phyloP scores from a whole-genome alignment of 768 basidiomycete species.

The Boletus fagicola region DNA sequence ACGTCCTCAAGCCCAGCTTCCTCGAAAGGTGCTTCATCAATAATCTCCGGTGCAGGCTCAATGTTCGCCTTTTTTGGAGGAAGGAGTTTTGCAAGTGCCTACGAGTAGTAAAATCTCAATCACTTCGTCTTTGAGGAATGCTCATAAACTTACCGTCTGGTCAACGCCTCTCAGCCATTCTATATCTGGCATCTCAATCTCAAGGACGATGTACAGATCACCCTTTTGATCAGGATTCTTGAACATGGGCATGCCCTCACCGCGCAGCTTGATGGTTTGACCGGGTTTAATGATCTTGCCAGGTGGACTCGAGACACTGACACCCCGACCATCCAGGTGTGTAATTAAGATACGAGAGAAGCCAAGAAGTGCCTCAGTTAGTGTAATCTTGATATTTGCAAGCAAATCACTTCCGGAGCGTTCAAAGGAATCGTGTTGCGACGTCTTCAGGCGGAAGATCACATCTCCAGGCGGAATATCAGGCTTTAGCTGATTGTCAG shows the following conservation, averaged over 20 bases:
- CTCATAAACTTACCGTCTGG: slow-evolving; percentile 42
- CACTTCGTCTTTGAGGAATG: neutral
- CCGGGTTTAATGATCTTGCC: slow-evolving; percentile 75
- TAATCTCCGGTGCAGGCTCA: slow-evolving; percentile 66
- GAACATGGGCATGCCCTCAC: slow-evolving; percentile 88
- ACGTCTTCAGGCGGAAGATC: slow-evolving; percentile 71
- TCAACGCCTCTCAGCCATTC: slow-evolving; percentile 74
- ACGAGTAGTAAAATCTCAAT: slow-evolving; percentile 11
- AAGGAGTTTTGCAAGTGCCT: slow-evolving; percentile 65
- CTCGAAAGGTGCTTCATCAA: slow-evolving; percentile 71
- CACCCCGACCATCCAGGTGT: slow-evolving; percentile 92
- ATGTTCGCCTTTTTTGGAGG: slow-evolving; percentile 77
- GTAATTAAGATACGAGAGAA: slow-evolving; percentile 88
- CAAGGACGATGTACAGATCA: slow-evolving; percentile 77
- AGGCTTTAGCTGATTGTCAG: slow-evolving; percentile 53
- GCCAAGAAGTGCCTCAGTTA: slow-evolving; percentile 94
- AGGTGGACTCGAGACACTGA: slow-evolving; percentile 70
- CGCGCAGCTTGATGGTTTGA: slow-evolving; percentile 69
- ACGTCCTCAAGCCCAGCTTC: slow-evolving; percentile 79
- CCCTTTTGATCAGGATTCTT: slow-evolving; percentile 67
- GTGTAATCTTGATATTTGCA: slow-evolving; percentile 77
- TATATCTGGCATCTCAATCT: slow-evolving; percentile 84
- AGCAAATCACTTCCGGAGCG: slow-evolving; percentile 80
- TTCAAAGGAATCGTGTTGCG: slow-evolving; percentile 77
- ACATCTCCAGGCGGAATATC: slow-evolving; percentile 88